Base-by-base conservation (phyloP, 306 rosid genomes). In the Sesbania bispinosa region DNA sequence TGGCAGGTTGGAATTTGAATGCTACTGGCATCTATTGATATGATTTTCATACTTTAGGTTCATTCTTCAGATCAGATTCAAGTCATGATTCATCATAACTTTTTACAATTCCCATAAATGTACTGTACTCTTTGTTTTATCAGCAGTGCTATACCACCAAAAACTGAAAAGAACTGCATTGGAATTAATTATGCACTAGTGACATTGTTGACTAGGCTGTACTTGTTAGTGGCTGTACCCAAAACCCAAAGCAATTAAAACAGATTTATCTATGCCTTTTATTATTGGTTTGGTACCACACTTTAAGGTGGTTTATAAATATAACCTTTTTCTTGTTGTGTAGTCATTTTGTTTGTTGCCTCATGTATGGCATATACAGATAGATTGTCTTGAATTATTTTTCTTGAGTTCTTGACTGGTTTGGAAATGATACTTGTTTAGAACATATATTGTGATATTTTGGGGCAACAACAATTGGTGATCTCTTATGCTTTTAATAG, bases 1-100 rank as follows among this genome's bases (percentile, higher is more conserved):
- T 69, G 66, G 74, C 82, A 59, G 91, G 96, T 90, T 45, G 65
- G 83, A 36, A 65, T 53, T 19, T 54, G 36, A 50, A 51, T 43
- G 36, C 55, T 71, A 41, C 14, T 23, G 59, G 18, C 45, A 29
- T 60, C 32, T 64, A 14, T 77, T 72, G 50, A 72, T 73, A 46
- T 18, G 14, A 24, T 71, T 69, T 75, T 33, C 71, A 10, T 50
- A 6, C 30, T 35, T 62, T 35, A 33, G 29, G 36, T 63, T 71
- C 54, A 39, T 46, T 20, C 61, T 45, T 32, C 43, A 39, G 14
- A 53, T 62, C 39, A 41, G 11, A 66, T 73, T 73, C 23, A 51
- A 65, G 23, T 46, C 46, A 33, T 47, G 74, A n/a, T 61, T 60
- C 33, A 43, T 38, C 51, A 15, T 7, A 58, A 41, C 45, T 2